A percentile compares a stretch with the other conserved stretches of the same genome.
phyloP scores from a whole-genome alignment of 306 rosid species.

The Betula pendula region DNA sequence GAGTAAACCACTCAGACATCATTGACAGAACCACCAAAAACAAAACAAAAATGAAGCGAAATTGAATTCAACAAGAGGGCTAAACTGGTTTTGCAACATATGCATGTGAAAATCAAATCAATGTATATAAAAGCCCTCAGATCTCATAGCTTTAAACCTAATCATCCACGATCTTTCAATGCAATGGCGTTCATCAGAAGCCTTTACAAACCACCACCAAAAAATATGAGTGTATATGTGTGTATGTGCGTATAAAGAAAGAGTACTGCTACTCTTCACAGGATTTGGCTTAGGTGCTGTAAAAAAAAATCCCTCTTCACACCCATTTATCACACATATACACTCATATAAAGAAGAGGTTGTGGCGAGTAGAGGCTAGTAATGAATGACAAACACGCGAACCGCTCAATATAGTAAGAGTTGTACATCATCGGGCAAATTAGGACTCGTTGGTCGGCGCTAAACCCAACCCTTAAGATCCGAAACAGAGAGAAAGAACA shows the following conservation, averaged over 20 bases:
- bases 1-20: background rate
- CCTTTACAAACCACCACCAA: slow-evolving; percentile 20
- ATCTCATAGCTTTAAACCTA: slow-evolving; percentile 33
- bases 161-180: slow-evolving; percentile 23
- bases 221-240: background rate
- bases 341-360: background rate
- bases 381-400: slow-evolving; percentile 30
- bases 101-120: background rate
- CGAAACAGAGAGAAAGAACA: background rate
- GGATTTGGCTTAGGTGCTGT: no score
- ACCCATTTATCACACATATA: background rate
- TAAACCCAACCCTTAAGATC: background rate
- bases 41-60: background rate
- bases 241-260: background rate
- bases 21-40: background rate
- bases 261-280: no score
- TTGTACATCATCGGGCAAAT: slow-evolving; percentile 38
- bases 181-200: slow-evolving; percentile 31
- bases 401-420: slow-evolving; percentile 28
- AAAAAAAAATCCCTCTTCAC: no score
- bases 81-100: background rate
- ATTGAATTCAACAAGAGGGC: background rate
- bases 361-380: slow-evolving; percentile 7
- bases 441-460: background rate
- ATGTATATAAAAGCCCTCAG: slow-evolving; percentile 24